phyloP scores from a whole-genome alignment of 768 basidiomycete genomes.

The Kwoniella dendrophila region DNA sequence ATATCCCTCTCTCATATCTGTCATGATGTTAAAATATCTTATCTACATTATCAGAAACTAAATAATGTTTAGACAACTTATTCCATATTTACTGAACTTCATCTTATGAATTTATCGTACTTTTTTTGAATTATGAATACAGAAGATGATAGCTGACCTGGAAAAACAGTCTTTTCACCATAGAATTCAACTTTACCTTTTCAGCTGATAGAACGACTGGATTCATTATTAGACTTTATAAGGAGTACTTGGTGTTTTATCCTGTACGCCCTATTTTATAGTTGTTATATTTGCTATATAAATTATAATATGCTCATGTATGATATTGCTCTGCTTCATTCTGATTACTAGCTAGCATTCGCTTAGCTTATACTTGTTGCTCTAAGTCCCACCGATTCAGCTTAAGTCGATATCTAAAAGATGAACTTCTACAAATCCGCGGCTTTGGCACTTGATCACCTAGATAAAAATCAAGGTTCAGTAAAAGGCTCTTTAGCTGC shows the following conservation, averaged over 20 bases:
- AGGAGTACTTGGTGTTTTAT: no score
- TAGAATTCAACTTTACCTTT: no score
- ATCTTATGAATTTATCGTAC: background rate
- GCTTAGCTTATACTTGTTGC: no score
- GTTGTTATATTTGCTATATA: background rate
- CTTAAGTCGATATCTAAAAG: background rate
- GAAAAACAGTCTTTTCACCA: no score
- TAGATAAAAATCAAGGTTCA: constrained; percentile 87
- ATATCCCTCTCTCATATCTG: background rate
- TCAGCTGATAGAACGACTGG: no score
- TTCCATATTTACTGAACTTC: constrained; percentile 35
- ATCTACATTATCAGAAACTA: constrained; percentile 56
- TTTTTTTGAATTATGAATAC: background rate
- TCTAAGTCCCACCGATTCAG: no score
- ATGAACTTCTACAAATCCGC: constrained; percentile 99
- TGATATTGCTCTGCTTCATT: background rate
- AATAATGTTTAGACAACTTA: constrained; percentile 35
- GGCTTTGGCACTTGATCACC: constrained; percentile 75
- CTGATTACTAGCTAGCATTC: background rate
- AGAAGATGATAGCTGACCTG: background rate
- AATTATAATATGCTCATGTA: background rate
- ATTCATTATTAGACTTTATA: no score
- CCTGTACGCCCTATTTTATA: constrained; percentile 23
- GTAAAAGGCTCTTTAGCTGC: constrained; percentile 80
- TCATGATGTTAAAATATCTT: constrained; percentile 49